phyloP scores from a whole-genome alignment of 73 alveolate genomes.

The Paramecium tetraurelia region DNA sequence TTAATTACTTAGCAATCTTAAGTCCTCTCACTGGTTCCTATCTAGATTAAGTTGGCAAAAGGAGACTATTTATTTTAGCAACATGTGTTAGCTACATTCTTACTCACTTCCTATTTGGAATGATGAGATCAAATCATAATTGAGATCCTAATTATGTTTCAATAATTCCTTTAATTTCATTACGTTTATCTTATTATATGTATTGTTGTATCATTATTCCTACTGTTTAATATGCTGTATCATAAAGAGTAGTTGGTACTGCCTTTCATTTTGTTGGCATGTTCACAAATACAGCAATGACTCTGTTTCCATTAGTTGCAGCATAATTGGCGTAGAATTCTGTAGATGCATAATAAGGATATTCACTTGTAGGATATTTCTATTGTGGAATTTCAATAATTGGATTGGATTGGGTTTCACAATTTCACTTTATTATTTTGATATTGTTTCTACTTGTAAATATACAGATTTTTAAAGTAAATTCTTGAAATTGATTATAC shows the following conservation, averaged over 20 bases:
- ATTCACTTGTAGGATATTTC: not conserved
- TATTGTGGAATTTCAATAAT: not conserved
- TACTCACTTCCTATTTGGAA: not conserved
- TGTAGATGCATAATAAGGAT: not conserved
- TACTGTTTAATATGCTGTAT: conserved; percentile 6
- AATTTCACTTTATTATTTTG: conserved; percentile 10
- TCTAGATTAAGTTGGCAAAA: not conserved
- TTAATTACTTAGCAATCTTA: not conserved
- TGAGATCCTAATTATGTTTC: not conserved
- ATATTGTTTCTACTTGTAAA: too few species aligned
- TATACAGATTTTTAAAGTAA: too few species aligned
- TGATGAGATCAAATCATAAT: not conserved
- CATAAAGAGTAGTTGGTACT: conserved; percentile 4
- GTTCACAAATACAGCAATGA: not conserved
- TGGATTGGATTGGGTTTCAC: not conserved
- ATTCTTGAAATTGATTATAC: too few species aligned
- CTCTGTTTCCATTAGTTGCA: not conserved
- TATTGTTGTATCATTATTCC: conserved; percentile 23
- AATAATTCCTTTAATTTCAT: not conserved
- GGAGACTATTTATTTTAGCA: not conserved
- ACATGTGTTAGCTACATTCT: not conserved
- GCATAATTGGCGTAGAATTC: not conserved
- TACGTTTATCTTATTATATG: not conserved
- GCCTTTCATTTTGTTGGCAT: conserved; percentile 8
- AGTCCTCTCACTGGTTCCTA: not conserved